Conservation (phyloP, 1,284 basidiomycete genomes). For the Taiwanofungus camphoratus region DNA sequence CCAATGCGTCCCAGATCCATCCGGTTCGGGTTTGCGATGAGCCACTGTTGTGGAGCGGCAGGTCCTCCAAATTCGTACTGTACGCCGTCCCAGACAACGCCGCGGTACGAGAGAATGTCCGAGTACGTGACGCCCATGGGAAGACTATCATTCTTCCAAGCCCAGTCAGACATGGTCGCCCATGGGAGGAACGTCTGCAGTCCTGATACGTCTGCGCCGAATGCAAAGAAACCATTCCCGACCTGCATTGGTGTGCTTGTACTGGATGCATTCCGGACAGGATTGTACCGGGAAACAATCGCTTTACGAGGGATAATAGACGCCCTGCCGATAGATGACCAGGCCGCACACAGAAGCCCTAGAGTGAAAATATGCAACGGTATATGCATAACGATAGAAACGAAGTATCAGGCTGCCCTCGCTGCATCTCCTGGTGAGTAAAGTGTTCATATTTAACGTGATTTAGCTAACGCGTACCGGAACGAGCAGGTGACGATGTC, state of each 20-base stretch:
- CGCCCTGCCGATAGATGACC: background rate
- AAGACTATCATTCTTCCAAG: slow-evolving; percentile 56
- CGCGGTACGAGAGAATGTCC: slow-evolving; percentile 44
- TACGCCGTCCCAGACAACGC: slow-evolving; percentile 46
- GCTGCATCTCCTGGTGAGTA: background rate
- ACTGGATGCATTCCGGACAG: slow-evolving; percentile 42
- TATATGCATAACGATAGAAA: background rate
- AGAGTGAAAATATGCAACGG: background rate
- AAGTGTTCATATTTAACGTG: background rate
- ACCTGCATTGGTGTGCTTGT: slow-evolving; percentile 49
- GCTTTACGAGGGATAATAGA: slow-evolving; percentile 25
- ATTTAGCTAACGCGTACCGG: background rate
- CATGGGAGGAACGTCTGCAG: slow-evolving; percentile 53
- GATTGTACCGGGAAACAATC: slow-evolving; percentile 49
- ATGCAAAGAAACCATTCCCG: slow-evolving; percentile 59
- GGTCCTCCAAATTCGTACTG: slow-evolving; percentile 50
- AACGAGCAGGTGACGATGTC: no score
- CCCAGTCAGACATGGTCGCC: slow-evolving; percentile 54
- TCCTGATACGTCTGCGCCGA: slow-evolving; percentile 53
- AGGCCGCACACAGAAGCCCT: background rate
- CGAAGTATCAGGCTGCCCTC: background rate
- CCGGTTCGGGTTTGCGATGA: slow-evolving; percentile 53
- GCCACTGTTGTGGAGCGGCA: slow-evolving; percentile 45
- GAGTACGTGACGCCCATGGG: slow-evolving; percentile 37
- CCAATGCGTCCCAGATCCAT: slow-evolving; percentile 50